These are phyloP conservation scores for Cladophialophora carrionii DNA, from an alignment of 2,329 filamentous ascomycete species.

Conservation along the genomic window DNA sequence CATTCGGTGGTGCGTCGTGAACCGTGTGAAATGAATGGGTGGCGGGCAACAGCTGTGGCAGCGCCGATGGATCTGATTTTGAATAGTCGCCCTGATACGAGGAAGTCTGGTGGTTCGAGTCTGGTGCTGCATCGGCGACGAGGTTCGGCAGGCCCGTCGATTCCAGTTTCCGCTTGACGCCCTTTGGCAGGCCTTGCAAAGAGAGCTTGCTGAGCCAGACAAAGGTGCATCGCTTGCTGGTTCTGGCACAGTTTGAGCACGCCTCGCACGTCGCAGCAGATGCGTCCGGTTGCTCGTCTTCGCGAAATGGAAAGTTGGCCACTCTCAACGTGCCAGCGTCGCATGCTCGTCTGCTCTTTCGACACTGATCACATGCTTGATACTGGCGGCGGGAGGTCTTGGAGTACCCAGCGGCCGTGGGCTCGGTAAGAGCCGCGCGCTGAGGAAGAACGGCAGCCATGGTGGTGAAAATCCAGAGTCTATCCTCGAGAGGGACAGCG, in stretches of 20 bases:
- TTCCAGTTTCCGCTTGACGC: slow-evolving; percentile 31
- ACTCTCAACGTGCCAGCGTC: slow-evolving; percentile 30
- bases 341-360: slow-evolving; percentile 31
- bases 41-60: neutral
- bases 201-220: slow-evolving; percentile 47
- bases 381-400: slow-evolving; percentile 45
- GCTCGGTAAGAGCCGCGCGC: neutral
- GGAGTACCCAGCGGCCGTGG: slow-evolving; percentile 24
- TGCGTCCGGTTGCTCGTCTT: slow-evolving; percentile 28
- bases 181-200: slow-evolving; percentile 35
- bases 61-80: neutral
- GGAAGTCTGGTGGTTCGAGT: slow-evolving; percentile 8
- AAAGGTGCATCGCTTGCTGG: slow-evolving; percentile 51
- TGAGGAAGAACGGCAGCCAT: slow-evolving; percentile 11
- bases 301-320: slow-evolving; percentile 25
- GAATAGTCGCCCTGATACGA: neutral
- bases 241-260: slow-evolving; percentile 52
- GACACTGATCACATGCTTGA: slow-evolving; percentile 41
- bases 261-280: slow-evolving; percentile 19
- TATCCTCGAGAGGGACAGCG: neutral
- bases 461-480: neutral
- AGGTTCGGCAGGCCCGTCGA: slow-evolving; percentile 13
- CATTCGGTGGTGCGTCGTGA: neutral
- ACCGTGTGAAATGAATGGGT: slow-evolving; percentile 6
- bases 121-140: neutral